These are phyloP conservation scores for Litsea cubeba DNA, from an alignment of 164 flowering plant genomes.

Conservation along the genomic window DNA sequence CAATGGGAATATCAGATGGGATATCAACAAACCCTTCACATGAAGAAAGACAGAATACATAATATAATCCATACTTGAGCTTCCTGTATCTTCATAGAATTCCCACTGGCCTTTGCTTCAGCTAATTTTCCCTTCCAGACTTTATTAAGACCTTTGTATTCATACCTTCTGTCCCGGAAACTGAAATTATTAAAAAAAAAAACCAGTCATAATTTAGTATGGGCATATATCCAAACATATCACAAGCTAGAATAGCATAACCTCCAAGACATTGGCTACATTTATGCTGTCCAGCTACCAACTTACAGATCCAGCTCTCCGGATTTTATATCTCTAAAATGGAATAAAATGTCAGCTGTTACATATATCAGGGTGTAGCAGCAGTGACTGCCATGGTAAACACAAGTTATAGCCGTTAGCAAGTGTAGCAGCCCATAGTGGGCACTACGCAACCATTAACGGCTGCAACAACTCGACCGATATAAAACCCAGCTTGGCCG, in stretches of 20 bases:
- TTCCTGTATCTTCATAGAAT: slow-evolving; percentile 88
- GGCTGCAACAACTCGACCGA: no score
- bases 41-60: slow-evolving; percentile 3
- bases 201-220: slow-evolving; percentile 4
- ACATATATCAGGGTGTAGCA: no score
- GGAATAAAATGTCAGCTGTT: no score
- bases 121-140: slow-evolving; percentile 93
- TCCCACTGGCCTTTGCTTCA: slow-evolving; percentile 90
- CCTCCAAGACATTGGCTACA: no score
- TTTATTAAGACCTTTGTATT: slow-evolving; percentile 96
- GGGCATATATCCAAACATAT: not conserved
- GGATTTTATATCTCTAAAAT: no score
- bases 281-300: no score
- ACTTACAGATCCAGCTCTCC: no score
- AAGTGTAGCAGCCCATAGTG: no score
- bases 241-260: not conserved
- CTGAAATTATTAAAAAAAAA: slow-evolving; percentile 33
- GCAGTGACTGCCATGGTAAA: no score
- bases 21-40: not conserved
- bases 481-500: no score
- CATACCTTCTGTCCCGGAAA: slow-evolving; percentile 98
- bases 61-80: slow-evolving; percentile 60
- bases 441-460: no score
- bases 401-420: no score
- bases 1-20: not conserved